Conservation (phyloP, 2,329 filamentous ascomycete species). For the Parastagonospora avenae region DNA sequence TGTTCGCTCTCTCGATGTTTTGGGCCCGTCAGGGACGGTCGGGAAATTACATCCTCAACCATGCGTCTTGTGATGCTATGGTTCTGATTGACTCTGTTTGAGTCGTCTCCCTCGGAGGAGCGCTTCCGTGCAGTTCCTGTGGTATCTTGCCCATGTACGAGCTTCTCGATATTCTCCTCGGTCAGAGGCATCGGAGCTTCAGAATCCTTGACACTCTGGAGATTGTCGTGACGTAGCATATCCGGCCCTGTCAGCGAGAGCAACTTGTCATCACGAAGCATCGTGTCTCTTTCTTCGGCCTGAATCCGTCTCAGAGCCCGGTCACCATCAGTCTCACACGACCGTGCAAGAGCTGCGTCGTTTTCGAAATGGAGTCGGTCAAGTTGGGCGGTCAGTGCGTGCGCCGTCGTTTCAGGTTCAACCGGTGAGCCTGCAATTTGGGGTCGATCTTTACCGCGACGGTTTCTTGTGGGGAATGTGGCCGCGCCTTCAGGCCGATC, state of each 20-base stretch:
- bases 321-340: slow-evolving; percentile 53
- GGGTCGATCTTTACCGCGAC: slow-evolving; percentile 36
- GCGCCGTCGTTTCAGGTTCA: slow-evolving; percentile 44
- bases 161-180: slow-evolving; percentile 43
- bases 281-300: slow-evolving; percentile 61
- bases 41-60: slow-evolving; percentile 13
- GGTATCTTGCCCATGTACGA: slow-evolving; percentile 38
- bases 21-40: slow-evolving; percentile 24
- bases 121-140: slow-evolving; percentile 12
- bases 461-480: slow-evolving; percentile 18
- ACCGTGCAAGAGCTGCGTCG: slow-evolving; percentile 46
- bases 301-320: slow-evolving; percentile 53
- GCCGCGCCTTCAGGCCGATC: slow-evolving; percentile 33
- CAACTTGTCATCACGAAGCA: slow-evolving; percentile 60
- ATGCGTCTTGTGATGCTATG: slow-evolving; percentile 20
- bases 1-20: slow-evolving; percentile 32
- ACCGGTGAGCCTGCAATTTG: slow-evolving; percentile 30
- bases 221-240: slow-evolving; percentile 25
- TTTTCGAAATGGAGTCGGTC: slow-evolving; percentile 46
- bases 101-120: slow-evolving; percentile 15
- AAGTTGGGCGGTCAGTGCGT: slow-evolving; percentile 41
- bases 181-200: slow-evolving; percentile 41
- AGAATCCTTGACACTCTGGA: slow-evolving; percentile 18
- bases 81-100: slow-evolving; percentile 22
- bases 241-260: slow-evolving; percentile 53